Conservation (phyloP, 1,139 yeast genomes). For the Debaryomycetaceae sp. region DNA sequence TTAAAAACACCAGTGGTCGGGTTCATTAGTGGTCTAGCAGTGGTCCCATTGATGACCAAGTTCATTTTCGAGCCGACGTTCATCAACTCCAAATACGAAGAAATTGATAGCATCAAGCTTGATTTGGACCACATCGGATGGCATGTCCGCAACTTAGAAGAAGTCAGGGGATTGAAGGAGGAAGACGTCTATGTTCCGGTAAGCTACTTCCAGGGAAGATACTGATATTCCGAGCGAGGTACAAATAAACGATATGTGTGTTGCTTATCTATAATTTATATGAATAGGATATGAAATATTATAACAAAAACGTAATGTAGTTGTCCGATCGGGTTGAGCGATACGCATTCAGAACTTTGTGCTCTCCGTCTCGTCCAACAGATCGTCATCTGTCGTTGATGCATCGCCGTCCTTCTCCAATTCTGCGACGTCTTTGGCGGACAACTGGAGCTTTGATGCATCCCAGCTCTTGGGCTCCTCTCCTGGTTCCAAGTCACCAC, state of each 20-base stretch:
- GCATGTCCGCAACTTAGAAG: slow-evolving; percentile 34
- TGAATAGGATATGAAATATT: too few species aligned
- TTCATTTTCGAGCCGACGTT: slow-evolving; percentile 23
- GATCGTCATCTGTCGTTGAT: slow-evolving; percentile 5
- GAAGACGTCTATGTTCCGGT: slow-evolving; percentile 32
- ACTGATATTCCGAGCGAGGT: not conserved
- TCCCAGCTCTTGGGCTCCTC: slow-evolving; percentile 40
- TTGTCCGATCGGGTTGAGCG: not conserved
- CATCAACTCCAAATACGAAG: slow-evolving; percentile 23
- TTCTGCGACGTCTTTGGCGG: slow-evolving; percentile 9
- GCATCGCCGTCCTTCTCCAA: slow-evolving; percentile 10
- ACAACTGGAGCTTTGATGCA: slow-evolving; percentile 11
- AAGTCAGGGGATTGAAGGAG: slow-evolving; percentile 23
- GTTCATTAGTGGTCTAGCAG: slow-evolving; percentile 24
- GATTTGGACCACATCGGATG: slow-evolving; percentile 38
- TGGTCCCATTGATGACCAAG: slow-evolving; percentile 31
- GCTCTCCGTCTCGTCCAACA: not conserved
- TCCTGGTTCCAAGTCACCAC: slow-evolving; percentile 39
- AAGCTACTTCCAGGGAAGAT: slow-evolving; percentile 21
- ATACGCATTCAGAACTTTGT: not conserved
- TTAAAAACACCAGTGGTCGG: slow-evolving; percentile 15
- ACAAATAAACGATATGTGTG: too few species aligned
- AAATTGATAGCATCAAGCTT: slow-evolving; percentile 30
- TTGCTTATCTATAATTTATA: too few species aligned
- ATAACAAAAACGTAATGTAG: too few species aligned